Evolutionary conservation across 192 early-diverging fungal species (phyloP).

Genomic region (Coemansia sp.): DNA sequence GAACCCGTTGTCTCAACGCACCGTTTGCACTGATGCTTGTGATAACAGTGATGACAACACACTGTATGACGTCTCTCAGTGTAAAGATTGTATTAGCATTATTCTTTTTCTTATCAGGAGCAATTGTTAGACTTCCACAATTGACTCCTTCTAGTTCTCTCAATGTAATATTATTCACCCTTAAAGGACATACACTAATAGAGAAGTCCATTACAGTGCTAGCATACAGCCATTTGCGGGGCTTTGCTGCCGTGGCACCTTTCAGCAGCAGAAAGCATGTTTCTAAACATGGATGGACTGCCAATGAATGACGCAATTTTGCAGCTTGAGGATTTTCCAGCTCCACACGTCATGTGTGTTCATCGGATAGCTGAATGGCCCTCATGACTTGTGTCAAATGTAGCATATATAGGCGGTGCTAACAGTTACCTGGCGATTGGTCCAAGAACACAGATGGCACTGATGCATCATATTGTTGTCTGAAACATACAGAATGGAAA

Average conservation of each 20-base stretch:
- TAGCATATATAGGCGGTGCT: background rate
- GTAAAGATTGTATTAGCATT: no score
- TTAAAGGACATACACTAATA: no score
- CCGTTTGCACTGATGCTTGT: no score
- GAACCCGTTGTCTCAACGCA: no score
- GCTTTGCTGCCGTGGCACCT: background rate
- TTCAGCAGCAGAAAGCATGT: background rate
- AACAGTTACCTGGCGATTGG: background rate
- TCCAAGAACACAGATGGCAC: background rate
- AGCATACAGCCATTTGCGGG: background rate
- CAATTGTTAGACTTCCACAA: no score
- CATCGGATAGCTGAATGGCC: background rate
- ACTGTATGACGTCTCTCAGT: no score
- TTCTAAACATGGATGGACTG: background rate
- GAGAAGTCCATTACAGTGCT: no score
- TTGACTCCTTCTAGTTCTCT: no score
- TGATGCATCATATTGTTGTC: no score
- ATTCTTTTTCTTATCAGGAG: no score
- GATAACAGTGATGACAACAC: no score
- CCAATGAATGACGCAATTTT: background rate
- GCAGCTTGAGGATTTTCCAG: background rate
- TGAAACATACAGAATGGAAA: background rate
- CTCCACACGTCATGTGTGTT: background rate
- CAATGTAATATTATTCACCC: no score
- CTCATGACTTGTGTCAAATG: background rate